A percentile compares a stretch with the other conserved stretches of the same genome.
Conservation (phyloP, 2,329 filamentous ascomycete genomes). For the Ophiostoma triangulosporum region DNA sequence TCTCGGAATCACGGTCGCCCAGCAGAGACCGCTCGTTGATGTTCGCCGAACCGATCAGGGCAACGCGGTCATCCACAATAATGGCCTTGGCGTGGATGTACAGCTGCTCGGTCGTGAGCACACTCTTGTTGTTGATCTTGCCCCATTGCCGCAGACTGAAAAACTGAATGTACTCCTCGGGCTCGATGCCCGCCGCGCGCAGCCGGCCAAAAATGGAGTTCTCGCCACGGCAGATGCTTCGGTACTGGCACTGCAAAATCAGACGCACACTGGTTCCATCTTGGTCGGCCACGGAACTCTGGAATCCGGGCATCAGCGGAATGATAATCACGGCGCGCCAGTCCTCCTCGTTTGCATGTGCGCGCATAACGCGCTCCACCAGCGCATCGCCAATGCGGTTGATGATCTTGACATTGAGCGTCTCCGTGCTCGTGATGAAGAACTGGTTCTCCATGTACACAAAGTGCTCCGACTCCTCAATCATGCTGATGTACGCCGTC, state of each 20-base stretch:
- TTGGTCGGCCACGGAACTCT: slow-evolving; percentile 87
- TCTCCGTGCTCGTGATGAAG: slow-evolving; percentile 86
- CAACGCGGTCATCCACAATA: slow-evolving; percentile 85
- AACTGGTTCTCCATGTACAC: slow-evolving; percentile 99
- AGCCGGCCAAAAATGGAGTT: slow-evolving; percentile 83
- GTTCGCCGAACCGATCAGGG: slow-evolving; percentile 91
- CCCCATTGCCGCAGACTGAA: slow-evolving; percentile 90
- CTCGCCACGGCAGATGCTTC: slow-evolving; percentile 87
- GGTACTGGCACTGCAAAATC: slow-evolving; percentile 95
- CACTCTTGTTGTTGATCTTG: slow-evolving; percentile 68
- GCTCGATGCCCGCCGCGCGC: slow-evolving; percentile 67
- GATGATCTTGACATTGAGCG: slow-evolving; percentile 73
- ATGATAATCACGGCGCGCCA: slow-evolving; percentile 88
- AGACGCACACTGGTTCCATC: slow-evolving; percentile 88
- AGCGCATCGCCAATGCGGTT: slow-evolving; percentile 92
- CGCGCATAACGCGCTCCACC: slow-evolving; percentile 79
- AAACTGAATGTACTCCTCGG: slow-evolving; percentile 91
- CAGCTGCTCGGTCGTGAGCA: slow-evolving; percentile 83
- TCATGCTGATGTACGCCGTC: slow-evolving; percentile 88
- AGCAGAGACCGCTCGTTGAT: slow-evolving; percentile 98
- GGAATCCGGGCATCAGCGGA: slow-evolving; percentile 94
- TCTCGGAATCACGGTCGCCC: slow-evolving; percentile 81
- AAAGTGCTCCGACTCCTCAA: slow-evolving; percentile 89
- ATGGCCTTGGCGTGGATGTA: slow-evolving; percentile 98
- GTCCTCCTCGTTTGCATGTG: slow-evolving; percentile 68